Conservation (phyloP, 495 filamentous ascomycete genomes). For the Apiosordaria backusii region DNA sequence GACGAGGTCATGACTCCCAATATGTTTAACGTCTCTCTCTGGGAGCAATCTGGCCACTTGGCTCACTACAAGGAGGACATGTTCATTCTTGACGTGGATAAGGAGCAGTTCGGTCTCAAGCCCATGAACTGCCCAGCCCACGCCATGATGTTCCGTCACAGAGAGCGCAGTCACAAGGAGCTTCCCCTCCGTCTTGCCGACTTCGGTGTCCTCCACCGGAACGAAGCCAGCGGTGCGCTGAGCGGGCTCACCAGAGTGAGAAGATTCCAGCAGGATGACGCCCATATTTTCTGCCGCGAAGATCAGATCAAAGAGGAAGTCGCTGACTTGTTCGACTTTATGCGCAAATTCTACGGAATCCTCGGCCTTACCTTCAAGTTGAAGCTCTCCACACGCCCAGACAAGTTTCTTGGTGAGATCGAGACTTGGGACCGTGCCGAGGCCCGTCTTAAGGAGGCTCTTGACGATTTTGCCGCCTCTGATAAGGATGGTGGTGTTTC, state of each 20-base stretch:
- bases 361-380: conserved; percentile 95
- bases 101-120: conserved; percentile 82
- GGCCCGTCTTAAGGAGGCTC: conserved; percentile 65
- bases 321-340: conserved; percentile 81
- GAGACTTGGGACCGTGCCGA: conserved; percentile 88
- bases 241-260: conserved; percentile 87
- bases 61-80: conserved; percentile 94
- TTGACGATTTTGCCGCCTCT: conserved; percentile 67
- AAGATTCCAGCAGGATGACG: conserved; percentile 92
- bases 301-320: conserved; percentile 76
- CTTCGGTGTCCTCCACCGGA: conserved; percentile 91
- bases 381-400: conserved; percentile 90
- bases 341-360: conserved; percentile 77
- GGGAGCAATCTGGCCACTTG: conserved; percentile 95
- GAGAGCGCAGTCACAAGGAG: conserved; percentile 78
- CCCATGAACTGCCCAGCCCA: conserved; percentile 91
- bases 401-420: conserved; percentile 84
- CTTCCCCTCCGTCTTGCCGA: conserved; percentile 87
- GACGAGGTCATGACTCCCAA: conserved; percentile 94
- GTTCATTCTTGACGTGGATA: conserved; percentile 89
- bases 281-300: conserved; percentile 65
- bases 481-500: conserved; percentile 52
- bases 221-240: conserved; percentile 90
- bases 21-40: conserved; percentile 86
- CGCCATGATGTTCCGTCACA: conserved; percentile 37